These are phyloP conservation scores for Papilionanthe hybrid DNA, from an alignment of 116 monocot species.

Conservation along the genomic window DNA sequence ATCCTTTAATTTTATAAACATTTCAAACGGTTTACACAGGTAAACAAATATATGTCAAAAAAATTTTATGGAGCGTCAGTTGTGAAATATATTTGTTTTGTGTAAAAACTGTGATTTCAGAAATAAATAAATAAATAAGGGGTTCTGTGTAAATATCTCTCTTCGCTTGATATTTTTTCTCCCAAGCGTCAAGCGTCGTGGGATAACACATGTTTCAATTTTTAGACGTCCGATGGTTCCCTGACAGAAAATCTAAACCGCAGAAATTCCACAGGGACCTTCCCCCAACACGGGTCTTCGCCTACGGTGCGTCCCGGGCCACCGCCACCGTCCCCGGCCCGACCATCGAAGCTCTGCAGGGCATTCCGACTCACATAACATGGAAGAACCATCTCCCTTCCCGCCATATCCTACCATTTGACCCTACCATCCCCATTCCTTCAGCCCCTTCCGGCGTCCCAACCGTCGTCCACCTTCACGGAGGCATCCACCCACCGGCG, in stretches of 20 bases:
- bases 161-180: too few relatives aligned
- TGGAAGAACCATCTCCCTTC: slow-evolving; percentile 72
- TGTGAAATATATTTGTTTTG: too few relatives aligned
- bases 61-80: too few relatives aligned
- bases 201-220: too few relatives aligned
- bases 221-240: too few relatives aligned
- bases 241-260: not conserved
- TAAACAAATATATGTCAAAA: too few relatives aligned
- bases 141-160: too few relatives aligned
- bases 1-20: too few relatives aligned
- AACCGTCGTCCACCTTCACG: slow-evolving; percentile 81
- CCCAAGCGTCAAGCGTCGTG: too few relatives aligned
- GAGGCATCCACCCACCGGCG: slow-evolving; percentile 49
- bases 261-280: slow-evolving; percentile 81
- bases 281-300: slow-evolving; percentile 52
- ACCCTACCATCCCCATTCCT: slow-evolving; percentile 48
- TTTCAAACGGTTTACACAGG: too few relatives aligned
- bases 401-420: slow-evolving; percentile 59
- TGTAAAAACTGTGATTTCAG: too few relatives aligned
- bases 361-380: slow-evolving; percentile 40
- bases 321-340: slow-evolving; percentile 69
- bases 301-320: slow-evolving; percentile 38
- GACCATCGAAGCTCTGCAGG: slow-evolving; percentile 62
- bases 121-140: too few relatives aligned
- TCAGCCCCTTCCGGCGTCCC: slow-evolving; percentile 45